Evolutionary conservation across 768 basidiomycete genomes (phyloP), one percentile per base, ranked within the genome.

Genomic region (Lentinula raphanica): DNA sequence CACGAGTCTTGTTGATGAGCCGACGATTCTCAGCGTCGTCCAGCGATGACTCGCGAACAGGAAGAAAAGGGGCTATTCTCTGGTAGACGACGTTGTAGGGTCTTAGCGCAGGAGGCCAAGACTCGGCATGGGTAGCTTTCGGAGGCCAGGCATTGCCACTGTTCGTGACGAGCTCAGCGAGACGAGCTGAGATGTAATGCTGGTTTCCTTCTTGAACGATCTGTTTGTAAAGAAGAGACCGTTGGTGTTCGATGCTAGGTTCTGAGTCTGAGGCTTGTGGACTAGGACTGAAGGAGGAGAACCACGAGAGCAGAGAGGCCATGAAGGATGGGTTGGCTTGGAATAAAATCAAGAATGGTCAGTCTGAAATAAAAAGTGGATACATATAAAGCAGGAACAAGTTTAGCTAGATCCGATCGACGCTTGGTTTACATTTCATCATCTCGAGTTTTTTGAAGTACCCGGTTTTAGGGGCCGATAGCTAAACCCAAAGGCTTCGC

Each of bases 121-220:
- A 56, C 29, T 64, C 60, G 2, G 58, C 59, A 44, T 62, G 64
- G 13, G 62, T 60, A 13, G 65, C 62, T 51, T 60, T 45, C 6
- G 65, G 65, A 5, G 65, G 65, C 65, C 65, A 66, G 17, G 53
- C 28, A 23, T 61, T 63, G n/a, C 63, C 65, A 12, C 63, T 62
- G 13, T 58, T 48, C 1, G 53, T 31, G 19, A 66, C 32, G 9
- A 64, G 39, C 28, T 64, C 57, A 31, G 60, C 61, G 1, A 64
- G 57, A 36, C 56, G n/a, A 17, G 12, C 36, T 28, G 56, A 40
- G 29, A 56, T 19, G 13, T 9, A 28, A n/a, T 56, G 54, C 17
- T 56, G n/a, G 3, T n/a, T 13, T 17, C 39, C 39, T 29, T 56
- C 54, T 12, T 45, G 28, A 4, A 56, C 15, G 4, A 56, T 56